A percentile compares a stretch with the other conserved stretches of the same genome.
Conservation (phyloP, 208 protist genomes). For the Leishmania gerbilli region DNA sequence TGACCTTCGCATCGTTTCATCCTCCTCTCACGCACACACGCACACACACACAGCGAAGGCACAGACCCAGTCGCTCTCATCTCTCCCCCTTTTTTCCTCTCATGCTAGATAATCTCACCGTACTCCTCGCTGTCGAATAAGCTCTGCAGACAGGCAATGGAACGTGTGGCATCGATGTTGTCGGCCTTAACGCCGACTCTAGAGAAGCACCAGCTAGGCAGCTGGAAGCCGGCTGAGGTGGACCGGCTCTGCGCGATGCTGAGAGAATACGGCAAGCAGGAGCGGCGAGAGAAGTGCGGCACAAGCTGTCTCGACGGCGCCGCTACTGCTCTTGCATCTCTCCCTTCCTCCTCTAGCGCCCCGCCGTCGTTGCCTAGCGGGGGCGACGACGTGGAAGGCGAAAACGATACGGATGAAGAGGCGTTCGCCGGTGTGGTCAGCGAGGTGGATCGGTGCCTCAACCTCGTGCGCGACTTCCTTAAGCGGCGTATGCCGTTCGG, state of each 20-base stretch:
- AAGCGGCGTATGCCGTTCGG: conserved; percentile 54
- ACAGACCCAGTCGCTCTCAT: neutral
- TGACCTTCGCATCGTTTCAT: too few relatives aligned
- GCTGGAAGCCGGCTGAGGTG: conserved; percentile 18
- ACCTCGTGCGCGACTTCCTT: conserved; percentile 46
- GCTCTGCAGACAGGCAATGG: conserved; percentile 2
- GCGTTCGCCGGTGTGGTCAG: conserved; percentile 34
- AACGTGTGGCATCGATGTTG: conserved; percentile 14
- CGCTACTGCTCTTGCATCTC: neutral
- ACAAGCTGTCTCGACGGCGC: neutral
- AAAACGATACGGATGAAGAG: conserved; percentile 27
- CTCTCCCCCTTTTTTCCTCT: neutral
- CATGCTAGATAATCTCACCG: neutral
- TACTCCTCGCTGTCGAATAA: neutral
- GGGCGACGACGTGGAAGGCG: conserved; percentile 7
- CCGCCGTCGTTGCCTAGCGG: neutral
- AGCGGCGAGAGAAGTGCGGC: neutral
- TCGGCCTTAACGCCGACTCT: conserved; percentile 23
- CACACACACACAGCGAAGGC: neutral
- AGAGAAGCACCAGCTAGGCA: conserved; percentile 15
- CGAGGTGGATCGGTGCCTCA: conserved; percentile 57
- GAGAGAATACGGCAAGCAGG: conserved; percentile 15
- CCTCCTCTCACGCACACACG: neutral
- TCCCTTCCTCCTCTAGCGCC: neutral
- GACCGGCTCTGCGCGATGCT: conserved; percentile 25